Evolutionary conservation across 2,329 filamentous ascomycete species (phyloP).

Genomic region (Exophiala aquamarina): DNA sequence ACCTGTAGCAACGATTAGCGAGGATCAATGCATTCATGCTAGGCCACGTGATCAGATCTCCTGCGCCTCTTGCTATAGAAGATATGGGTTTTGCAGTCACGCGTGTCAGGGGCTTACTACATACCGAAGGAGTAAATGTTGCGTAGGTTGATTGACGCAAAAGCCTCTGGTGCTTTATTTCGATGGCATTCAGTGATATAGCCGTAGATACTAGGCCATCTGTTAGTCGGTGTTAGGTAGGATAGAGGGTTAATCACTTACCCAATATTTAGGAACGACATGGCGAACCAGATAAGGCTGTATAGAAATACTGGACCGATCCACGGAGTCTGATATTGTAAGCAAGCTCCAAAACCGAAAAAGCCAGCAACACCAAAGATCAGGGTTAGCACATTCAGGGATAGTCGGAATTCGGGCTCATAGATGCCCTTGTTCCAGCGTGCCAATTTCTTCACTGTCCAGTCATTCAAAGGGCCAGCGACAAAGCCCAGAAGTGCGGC

Average conservation of each 20-base stretch:
- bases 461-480: slow-evolving; percentile 33
- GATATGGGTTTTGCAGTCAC: not conserved
- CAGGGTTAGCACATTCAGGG: slow-evolving; percentile 17
- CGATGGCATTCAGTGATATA: slow-evolving; percentile 37
- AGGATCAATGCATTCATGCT: too few species aligned
- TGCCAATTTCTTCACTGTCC: slow-evolving; percentile 37
- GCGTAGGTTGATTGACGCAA: slow-evolving; percentile 28
- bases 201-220: slow-evolving; percentile 30
- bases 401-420: slow-evolving; percentile 42
- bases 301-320: slow-evolving; percentile 16
- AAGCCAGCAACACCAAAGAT: slow-evolving; percentile 30
- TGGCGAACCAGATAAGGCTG: slow-evolving; percentile 26
- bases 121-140: slow-evolving; percentile 37
- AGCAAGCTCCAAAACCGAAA: slow-evolving; percentile 38
- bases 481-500: not conserved
- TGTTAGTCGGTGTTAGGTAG: not conserved
- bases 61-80: too few species aligned
- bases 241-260: not conserved
- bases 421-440: slow-evolving; percentile 43
- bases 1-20: too few species aligned
- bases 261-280: slow-evolving; percentile 24
- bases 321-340: slow-evolving; percentile 17
- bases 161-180: slow-evolving; percentile 35
- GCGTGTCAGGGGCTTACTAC: slow-evolving; percentile 2
- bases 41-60: too few species aligned